phyloP scores from a whole-genome alignment of 73 alveolate genomes.

The Effrenium voratum region DNA sequence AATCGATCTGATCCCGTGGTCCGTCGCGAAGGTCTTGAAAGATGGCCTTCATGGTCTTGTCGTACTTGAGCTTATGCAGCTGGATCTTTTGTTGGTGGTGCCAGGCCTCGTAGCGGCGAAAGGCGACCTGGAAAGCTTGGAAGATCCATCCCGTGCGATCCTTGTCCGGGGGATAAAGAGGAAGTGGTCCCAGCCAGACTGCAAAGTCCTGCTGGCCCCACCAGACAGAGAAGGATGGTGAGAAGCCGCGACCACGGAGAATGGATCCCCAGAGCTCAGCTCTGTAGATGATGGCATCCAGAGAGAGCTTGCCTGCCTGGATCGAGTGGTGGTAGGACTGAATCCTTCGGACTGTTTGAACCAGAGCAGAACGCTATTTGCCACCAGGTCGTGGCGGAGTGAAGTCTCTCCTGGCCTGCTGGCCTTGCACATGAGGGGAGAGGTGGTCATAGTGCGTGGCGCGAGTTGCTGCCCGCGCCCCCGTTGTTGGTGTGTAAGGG shows the following conservation, averaged over 20 bases:
- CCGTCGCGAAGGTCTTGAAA: background rate
- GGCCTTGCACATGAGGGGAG: background rate
- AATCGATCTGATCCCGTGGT: background rate
- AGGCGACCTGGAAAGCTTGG: background rate
- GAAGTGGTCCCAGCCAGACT: background rate
- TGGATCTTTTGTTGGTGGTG: background rate
- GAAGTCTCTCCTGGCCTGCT: background rate
- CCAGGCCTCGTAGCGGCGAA: background rate
- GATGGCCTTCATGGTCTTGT: background rate
- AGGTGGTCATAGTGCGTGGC: background rate
- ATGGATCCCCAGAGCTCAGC: background rate
- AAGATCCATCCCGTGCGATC: background rate
- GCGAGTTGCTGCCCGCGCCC: background rate
- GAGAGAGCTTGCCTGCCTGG: background rate
- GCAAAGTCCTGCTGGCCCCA: background rate
- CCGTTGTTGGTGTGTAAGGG: background rate
- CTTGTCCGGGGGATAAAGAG: background rate
- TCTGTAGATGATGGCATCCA: background rate
- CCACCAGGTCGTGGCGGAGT: background rate
- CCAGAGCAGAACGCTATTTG: background rate
- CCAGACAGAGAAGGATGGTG: background rate
- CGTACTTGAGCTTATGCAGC: background rate
- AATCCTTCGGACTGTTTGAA: background rate
- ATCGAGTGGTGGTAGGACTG: background rate
- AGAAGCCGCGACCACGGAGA: background rate